Percentiles rank a stretch among this genome's conserved stretches.
Conservation (phyloP, 139 green algal species). For the Coelastrella sp. region DNA sequence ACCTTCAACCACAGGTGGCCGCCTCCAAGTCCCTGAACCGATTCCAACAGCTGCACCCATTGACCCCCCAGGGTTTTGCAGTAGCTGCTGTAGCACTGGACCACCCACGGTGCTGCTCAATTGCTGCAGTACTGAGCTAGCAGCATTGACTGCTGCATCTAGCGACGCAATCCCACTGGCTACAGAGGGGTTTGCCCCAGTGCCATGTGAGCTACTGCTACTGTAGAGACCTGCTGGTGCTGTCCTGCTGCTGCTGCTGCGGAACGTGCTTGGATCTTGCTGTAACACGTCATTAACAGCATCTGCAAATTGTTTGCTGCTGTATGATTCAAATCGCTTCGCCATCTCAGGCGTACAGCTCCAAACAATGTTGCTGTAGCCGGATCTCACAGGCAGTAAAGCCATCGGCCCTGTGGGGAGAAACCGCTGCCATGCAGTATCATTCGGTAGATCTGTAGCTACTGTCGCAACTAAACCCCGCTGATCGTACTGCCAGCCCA, state of each 20-base stretch:
- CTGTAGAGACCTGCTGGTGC: not conserved
- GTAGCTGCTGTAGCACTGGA: constrained; percentile 1
- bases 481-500: constrained; percentile 73
- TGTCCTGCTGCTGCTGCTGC: not conserved
- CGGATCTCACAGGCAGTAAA: constrained; percentile 82
- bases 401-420: constrained; percentile 85
- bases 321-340: constrained; percentile 61
- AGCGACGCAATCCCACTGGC: not conserved
- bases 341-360: constrained; percentile 70
- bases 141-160: constrained; percentile 18
- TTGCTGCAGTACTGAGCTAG: not conserved
- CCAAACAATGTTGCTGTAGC: constrained; percentile 87
- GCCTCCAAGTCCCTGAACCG: constrained; percentile 22
- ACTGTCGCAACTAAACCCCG: constrained; percentile 77
- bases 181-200: not conserved
- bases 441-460: constrained; percentile 46
- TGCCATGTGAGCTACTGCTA: too few relatives aligned
- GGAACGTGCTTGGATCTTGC: not conserved
- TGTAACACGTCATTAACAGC: constrained; percentile 58
- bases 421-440: constrained; percentile 87
- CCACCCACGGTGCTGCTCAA: not conserved
- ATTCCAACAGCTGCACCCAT: not conserved
- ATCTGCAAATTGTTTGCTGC: constrained; percentile 51
- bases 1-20: constrained; percentile 66
- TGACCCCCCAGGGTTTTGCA: not conserved